Evolutionary conservation across 768 basidiomycete genomes (phyloP).

Genomic region (Auriscalpium microsporum): DNA sequence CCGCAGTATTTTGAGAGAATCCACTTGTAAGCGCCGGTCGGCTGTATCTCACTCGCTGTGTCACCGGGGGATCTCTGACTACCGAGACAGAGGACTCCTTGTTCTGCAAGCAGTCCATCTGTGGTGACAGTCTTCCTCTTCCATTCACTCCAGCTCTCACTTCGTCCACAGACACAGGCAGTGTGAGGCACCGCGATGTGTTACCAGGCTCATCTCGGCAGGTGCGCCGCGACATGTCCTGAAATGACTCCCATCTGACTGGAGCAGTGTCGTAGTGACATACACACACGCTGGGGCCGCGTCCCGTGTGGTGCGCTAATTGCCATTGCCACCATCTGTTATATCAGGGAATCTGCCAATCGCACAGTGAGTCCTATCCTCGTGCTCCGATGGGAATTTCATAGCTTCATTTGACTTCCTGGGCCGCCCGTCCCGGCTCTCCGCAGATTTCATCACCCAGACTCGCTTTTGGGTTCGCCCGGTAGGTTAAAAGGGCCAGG

Average conservation of each 20-base stretch:
- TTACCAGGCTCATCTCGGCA: background rate
- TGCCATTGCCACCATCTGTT: background rate
- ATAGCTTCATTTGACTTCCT: background rate
- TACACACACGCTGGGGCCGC: background rate
- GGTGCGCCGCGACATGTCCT: background rate
- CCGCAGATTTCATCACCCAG: too few species aligned
- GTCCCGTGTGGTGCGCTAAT: background rate
- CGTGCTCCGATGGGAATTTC: background rate
- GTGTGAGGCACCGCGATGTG: background rate
- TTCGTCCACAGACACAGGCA: too few species aligned
- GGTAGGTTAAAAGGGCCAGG: background rate
- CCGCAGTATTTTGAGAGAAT: background rate
- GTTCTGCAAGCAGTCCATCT: background rate
- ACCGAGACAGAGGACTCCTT: background rate
- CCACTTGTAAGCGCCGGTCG: background rate
- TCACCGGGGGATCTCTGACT: background rate
- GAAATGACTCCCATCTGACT: background rate
- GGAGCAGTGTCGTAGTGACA: background rate
- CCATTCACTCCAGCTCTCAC: background rate
- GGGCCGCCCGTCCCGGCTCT: background rate
- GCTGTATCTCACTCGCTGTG: background rate
- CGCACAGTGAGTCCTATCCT: background rate
- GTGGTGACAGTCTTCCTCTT: background rate
- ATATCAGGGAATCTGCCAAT: background rate
- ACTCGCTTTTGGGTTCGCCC: background rate